Percentiles rank a stretch among this genome's conserved stretches.
Conservation (phyloP, 768 basidiomycete species). For the Collybia sordida region DNA sequence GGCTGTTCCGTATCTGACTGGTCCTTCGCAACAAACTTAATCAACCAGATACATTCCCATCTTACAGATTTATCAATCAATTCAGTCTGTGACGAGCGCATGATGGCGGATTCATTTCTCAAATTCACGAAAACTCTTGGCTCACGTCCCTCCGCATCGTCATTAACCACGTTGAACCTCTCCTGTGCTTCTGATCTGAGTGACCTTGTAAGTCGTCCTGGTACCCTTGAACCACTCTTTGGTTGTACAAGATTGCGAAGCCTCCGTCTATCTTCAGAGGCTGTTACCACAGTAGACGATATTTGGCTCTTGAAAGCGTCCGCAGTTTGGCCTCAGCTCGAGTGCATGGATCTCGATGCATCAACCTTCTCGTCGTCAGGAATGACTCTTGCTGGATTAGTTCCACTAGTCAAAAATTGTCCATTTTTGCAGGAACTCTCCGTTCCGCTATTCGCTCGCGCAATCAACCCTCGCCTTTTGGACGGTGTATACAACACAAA, state of each 20-base stretch:
- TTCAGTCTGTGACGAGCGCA: neutral
- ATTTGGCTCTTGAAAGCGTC: neutral
- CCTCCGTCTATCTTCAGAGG: neutral
- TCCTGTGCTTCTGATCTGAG: too few relatives aligned
- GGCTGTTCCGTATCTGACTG: neutral
- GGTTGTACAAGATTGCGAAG: neutral
- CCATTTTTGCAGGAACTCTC: neutral
- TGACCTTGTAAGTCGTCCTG: neutral
- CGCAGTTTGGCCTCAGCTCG: slow-evolving; percentile 7
- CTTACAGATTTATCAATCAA: neutral
- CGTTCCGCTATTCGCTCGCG: slow-evolving; percentile 1
- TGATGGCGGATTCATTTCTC: neutral
- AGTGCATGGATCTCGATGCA: neutral
- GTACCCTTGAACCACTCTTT: neutral
- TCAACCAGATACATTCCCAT: neutral
- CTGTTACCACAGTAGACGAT: neutral
- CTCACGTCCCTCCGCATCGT: neutral
- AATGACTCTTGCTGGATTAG: slow-evolving; percentile 2
- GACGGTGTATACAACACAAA: neutral
- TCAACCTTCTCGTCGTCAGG: neutral
- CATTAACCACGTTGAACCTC: too few relatives aligned
- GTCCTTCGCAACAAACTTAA: neutral
- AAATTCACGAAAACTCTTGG: neutral
- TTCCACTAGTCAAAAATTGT: slow-evolving; percentile 5
- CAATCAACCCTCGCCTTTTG: neutral